Evolutionary conservation across 345 rosid species (phyloP).

Genomic region (Eucalyptus decipiens): DNA sequence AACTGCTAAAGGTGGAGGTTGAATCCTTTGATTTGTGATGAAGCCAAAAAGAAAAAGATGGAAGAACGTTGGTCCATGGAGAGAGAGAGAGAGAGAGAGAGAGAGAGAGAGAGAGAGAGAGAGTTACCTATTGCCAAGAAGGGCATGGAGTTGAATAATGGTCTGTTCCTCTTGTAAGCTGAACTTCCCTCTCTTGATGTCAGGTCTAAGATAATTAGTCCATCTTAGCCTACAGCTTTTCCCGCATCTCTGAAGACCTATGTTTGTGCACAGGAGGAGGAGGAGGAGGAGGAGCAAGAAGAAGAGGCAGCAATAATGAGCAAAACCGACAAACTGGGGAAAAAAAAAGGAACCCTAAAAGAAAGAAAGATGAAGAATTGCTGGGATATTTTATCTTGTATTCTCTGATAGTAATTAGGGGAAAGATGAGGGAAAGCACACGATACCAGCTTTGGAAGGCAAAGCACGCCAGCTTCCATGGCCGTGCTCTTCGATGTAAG

Average conservation of each 20-base stretch:
- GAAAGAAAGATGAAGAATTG: background rate
- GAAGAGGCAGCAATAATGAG: background rate
- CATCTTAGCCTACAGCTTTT: conserved; percentile 94
- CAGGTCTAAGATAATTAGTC: conserved; percentile 92
- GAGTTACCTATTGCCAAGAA: conserved; percentile 75
- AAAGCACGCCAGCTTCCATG: conserved; percentile 96
- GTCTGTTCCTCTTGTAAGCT: conserved; percentile 89
- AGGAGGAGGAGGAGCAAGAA: background rate
- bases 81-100: background rate
- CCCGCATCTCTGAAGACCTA: conserved; percentile 89
- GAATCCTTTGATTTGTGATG: background rate
- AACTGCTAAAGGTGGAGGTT: background rate
- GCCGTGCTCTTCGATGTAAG: conserved; percentile 84
- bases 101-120: background rate
- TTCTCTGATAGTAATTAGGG: background rate
- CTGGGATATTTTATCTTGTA: background rate
- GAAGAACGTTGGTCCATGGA: background rate
- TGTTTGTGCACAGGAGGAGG: background rate
- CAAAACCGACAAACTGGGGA: background rate
- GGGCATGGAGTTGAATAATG: conserved; percentile 95
- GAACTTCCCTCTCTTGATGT: conserved; percentile 90
- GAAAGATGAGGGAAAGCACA: background rate
- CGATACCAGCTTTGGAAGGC: conserved; percentile 74
- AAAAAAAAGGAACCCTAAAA: background rate
- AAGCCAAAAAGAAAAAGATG: background rate